A percentile compares a stretch with the other conserved stretches of the same genome.
phyloP scores from a whole-genome alignment of 2,329 filamentous ascomycete genomes.

The Colletotrichum sp. region DNA sequence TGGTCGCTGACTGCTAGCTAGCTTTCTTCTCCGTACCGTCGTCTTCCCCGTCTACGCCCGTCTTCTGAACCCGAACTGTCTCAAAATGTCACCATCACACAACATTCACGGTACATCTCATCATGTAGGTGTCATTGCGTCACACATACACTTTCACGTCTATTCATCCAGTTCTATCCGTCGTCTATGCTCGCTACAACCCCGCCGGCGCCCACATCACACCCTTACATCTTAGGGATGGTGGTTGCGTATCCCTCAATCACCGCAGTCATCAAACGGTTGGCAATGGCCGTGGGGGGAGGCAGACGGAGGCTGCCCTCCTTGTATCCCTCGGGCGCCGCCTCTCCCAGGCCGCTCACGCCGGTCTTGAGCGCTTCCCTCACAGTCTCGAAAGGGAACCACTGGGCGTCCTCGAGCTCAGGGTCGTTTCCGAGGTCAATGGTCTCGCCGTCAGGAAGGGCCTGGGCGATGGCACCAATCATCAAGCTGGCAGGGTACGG shows the following conservation, averaged over 20 bases:
- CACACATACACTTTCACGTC: neutral
- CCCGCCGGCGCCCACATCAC: neutral
- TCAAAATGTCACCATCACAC: neutral
- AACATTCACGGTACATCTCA: neutral
- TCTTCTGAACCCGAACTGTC: neutral
- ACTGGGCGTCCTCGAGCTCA: conserved; percentile 87
- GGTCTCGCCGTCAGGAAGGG: conserved; percentile 75
- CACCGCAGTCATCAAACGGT: conserved; percentile 84
- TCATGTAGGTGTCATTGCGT: neutral
- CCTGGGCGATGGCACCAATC: conserved; percentile 89
- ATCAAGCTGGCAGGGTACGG: conserved; percentile 85
- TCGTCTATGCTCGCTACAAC: conserved; percentile 12
- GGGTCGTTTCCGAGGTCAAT: conserved; percentile 88
- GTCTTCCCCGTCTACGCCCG: neutral
- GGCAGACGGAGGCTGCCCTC: conserved; percentile 82
- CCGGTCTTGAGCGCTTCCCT: conserved; percentile 73
- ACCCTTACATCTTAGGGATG: conserved; percentile 52
- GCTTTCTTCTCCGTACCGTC: neutral
- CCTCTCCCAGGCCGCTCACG: conserved; percentile 70
- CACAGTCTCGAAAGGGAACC: conserved; percentile 85
- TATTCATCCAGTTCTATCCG: conserved; percentile 29
- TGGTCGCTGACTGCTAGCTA: neutral
- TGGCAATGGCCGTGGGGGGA: conserved; percentile 87
- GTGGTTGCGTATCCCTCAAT: conserved; percentile 73
- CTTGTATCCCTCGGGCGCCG: conserved; percentile 69